Evolutionary conservation across 257 asterid genomes (phyloP).

Genomic region (Agastache rugosa): DNA sequence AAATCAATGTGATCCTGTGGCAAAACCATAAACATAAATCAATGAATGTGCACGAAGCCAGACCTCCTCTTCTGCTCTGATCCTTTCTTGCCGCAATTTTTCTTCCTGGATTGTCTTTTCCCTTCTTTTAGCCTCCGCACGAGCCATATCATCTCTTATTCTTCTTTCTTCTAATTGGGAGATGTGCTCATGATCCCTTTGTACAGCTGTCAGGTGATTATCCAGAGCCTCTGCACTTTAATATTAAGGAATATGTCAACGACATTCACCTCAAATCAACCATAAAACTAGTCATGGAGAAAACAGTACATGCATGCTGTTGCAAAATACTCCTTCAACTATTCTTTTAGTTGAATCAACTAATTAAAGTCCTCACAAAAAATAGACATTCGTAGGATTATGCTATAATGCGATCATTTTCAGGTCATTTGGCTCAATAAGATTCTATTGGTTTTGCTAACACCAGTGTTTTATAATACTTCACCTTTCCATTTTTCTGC

Average conservation of each 20-base stretch:
- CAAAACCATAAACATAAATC: constrained; percentile 15
- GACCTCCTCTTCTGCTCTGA: constrained; percentile 88
- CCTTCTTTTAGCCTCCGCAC: constrained; percentile 86
- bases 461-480: not conserved
- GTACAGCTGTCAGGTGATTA: constrained; percentile 83
- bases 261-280: constrained; percentile 4
- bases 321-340: not conserved
- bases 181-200: constrained; percentile 86
- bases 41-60: constrained; percentile 21
- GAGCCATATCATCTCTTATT: constrained; percentile 89
- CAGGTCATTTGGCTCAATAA: not conserved
- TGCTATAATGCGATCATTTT: not conserved
- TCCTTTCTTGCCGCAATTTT: constrained; percentile 65
- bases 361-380: constrained; percentile 3
- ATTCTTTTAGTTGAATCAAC: constrained; percentile 1
- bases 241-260: constrained; percentile 39
- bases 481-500: not conserved
- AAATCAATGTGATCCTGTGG: constrained; percentile 18
- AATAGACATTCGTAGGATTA: not conserved
- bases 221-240: constrained; percentile 93
- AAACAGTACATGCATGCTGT: too few species aligned
- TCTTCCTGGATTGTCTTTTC: constrained; percentile 77
- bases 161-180: constrained; percentile 89
- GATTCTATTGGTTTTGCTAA: not conserved
- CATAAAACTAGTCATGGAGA: too few species aligned